These are phyloP conservation scores for Botrytis pseudocinerea DNA, from an alignment of 2,329 filamentous ascomycete genomes.

Conservation along the genomic window DNA sequence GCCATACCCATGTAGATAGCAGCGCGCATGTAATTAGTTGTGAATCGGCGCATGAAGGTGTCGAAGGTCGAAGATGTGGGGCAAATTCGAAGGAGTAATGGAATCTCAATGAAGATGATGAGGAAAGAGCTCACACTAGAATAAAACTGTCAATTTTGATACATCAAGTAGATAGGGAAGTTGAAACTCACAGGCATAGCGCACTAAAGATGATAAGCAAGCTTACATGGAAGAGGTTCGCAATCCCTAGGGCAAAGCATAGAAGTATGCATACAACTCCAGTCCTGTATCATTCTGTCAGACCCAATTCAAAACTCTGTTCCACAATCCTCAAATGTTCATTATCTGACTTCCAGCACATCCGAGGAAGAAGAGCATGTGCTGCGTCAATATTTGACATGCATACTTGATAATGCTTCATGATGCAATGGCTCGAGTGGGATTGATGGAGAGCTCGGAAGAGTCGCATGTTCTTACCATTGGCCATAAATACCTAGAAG, in stretches of 20 bases:
- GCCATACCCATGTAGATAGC: constrained; percentile 82
- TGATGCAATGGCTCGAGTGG: constrained; percentile 13
- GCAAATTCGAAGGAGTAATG: constrained; percentile 94
- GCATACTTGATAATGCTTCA: constrained; percentile 13
- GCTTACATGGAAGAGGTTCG: constrained; percentile 62
- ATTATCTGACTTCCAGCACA: not conserved
- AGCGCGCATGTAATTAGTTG: constrained; percentile 96
- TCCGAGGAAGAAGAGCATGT: not conserved
- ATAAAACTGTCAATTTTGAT: constrained; percentile 22
- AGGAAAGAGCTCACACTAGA: constrained; percentile 67
- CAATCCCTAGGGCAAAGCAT: constrained; percentile 68
- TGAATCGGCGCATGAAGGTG: constrained; percentile 82
- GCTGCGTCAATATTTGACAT: not conserved
- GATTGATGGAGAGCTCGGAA: constrained; percentile 17
- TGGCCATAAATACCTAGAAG: constrained; percentile 69
- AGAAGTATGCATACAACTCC: constrained; percentile 71
- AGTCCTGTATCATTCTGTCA: constrained; percentile 51
- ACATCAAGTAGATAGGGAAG: not conserved
- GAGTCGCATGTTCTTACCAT: constrained; percentile 57
- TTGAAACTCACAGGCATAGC: constrained; percentile 53
- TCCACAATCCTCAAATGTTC: not conserved
- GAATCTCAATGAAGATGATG: constrained; percentile 86
- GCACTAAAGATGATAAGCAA: constrained; percentile 48
- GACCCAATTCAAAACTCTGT: constrained; percentile 23
- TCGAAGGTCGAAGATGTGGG: constrained; percentile 92